Conservation (phyloP, 257 asterid species). For the Solanum pinnatisectum region DNA sequence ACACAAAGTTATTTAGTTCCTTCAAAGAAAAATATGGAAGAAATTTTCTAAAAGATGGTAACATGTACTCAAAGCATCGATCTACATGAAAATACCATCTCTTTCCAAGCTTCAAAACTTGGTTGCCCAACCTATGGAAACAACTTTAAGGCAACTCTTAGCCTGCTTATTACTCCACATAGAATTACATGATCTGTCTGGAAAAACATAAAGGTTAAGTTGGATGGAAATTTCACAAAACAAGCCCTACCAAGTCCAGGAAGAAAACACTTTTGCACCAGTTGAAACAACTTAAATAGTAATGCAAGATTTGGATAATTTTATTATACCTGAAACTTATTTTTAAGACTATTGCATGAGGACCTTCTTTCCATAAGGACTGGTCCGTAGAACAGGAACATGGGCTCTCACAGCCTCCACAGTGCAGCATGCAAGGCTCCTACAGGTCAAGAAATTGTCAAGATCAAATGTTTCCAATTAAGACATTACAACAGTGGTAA, state of each 20-base stretch:
- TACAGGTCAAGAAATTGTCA: neutral
- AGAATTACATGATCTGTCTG: neutral
- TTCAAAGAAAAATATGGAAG: neutral
- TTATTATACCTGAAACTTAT: neutral
- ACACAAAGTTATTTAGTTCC: neutral
- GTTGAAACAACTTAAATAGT: neutral
- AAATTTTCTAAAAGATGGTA: neutral
- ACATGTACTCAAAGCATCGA: neutral
- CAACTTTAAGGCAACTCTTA: neutral
- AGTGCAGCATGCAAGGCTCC: slow-evolving; percentile 46
- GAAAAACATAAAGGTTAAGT: neutral
- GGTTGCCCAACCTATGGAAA: neutral
- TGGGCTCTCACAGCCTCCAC: slow-evolving; percentile 59
- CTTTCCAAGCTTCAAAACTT: neutral
- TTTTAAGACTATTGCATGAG: slow-evolving; percentile 38
- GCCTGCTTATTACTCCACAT: neutral
- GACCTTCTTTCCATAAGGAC: slow-evolving; percentile 78
- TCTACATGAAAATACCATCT: neutral
- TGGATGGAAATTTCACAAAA: neutral
- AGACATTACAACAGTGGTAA: neutral
- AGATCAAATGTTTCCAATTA: neutral
- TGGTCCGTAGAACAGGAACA: slow-evolving; percentile 58
- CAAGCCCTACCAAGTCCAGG: neutral
- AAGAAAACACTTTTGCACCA: neutral
- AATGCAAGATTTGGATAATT: neutral